Evolutionary conservation across 192 early-diverging fungal species (phyloP).

Genomic region (Chytriomyces sp.): DNA sequence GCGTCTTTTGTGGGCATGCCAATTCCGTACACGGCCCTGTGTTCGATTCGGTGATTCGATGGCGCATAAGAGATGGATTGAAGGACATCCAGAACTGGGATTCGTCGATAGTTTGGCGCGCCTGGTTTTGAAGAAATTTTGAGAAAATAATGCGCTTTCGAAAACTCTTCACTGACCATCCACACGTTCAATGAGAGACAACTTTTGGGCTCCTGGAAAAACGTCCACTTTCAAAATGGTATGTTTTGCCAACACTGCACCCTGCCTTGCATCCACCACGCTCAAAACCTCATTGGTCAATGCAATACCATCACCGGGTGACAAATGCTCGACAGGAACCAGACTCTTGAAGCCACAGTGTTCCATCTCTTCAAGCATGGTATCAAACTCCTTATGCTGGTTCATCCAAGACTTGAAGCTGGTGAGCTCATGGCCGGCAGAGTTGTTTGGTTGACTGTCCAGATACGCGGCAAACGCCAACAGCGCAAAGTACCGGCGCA

Average conservation of each 20-base stretch:
- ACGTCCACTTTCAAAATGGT: slow-evolving; percentile 69
- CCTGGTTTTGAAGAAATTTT: slow-evolving; percentile 30
- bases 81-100: slow-evolving; percentile 41
- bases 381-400: slow-evolving; percentile 57
- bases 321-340: slow-evolving; percentile 46
- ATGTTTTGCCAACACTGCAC: slow-evolving; percentile 60
- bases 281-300: slow-evolving; percentile 61
- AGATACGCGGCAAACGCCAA: slow-evolving; percentile 67
- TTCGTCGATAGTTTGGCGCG: slow-evolving; percentile 65
- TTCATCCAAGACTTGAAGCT: slow-evolving; percentile 63
- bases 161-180: slow-evolving; percentile 40
- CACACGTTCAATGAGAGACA: slow-evolving; percentile 62
- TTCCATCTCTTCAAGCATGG: slow-evolving; percentile 54
- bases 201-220: slow-evolving; percentile 69
- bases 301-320: slow-evolving; percentile 67
- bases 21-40: slow-evolving; percentile 54
- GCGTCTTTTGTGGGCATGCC: slow-evolving; percentile 70
- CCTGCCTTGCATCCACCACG: slow-evolving; percentile 56
- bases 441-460: slow-evolving; percentile 43
- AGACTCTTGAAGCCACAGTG: slow-evolving; percentile 35
- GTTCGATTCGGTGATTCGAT: slow-evolving; percentile 4
- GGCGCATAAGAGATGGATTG: slow-evolving; percentile 24
- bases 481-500: slow-evolving; percentile 61
- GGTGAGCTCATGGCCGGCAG: slow-evolving; percentile 32
- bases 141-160: neutral